phyloP scores from a whole-genome alignment of 257 asterid genomes.

The Gentiana straminea region DNA sequence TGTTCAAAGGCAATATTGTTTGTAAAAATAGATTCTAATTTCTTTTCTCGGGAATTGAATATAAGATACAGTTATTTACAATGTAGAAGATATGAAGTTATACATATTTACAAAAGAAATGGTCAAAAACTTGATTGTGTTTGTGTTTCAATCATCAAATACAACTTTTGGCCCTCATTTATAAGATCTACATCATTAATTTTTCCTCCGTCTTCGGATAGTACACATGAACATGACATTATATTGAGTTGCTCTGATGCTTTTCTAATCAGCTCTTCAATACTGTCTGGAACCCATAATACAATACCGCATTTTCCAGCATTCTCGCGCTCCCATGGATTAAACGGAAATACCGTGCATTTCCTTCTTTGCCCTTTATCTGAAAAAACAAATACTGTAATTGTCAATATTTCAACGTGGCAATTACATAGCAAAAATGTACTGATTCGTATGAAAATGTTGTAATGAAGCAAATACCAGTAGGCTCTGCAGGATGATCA shows the following conservation, averaged over 20 bases:
- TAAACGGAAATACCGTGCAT: constrained; percentile 23
- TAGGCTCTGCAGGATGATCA: constrained; percentile 8
- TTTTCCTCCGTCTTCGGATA: constrained; percentile 31
- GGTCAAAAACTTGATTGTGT: no score
- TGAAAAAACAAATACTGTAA: constrained; percentile 2
- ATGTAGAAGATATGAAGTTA: no score
- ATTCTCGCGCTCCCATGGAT: constrained; percentile 20
- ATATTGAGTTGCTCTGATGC: constrained; percentile 20
- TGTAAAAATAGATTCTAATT: no score
- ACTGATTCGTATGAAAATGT: no score
- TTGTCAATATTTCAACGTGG: neutral
- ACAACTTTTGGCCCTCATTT: constrained; percentile 21
- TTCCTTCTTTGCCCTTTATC: constrained; percentile 11
- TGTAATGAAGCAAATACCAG: constrained; percentile 8
- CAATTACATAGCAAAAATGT: neutral
- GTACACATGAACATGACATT: constrained; percentile 10
- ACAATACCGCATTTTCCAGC: constrained; percentile 21
- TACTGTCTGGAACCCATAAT: constrained; percentile 29
- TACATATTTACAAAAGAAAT: no score
- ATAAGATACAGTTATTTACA: no score
- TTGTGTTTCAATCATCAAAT: constrained; percentile 16
- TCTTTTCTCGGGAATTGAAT: no score
- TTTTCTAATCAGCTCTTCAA: constrained; percentile 28
- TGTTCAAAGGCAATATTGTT: no score
- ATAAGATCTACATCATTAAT: constrained; percentile 23